Conservation (phyloP, 2,329 filamentous ascomycete species). For the Talaromyces albobiverticillius region DNA sequence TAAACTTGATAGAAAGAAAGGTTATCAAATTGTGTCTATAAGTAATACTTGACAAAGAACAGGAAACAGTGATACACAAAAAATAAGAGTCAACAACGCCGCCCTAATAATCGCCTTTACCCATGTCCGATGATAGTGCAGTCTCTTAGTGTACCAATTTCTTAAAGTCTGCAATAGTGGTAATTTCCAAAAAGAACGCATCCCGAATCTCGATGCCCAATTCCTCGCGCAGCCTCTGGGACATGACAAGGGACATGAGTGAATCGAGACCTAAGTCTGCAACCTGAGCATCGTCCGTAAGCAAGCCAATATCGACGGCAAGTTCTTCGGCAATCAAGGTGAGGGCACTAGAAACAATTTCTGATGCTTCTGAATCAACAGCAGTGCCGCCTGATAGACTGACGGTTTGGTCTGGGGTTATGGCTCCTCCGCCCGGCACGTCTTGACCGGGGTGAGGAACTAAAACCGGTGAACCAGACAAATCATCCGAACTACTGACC, state of each 20-base stretch:
- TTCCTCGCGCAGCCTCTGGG: slow-evolving; percentile 3
- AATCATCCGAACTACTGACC: too few relatives aligned
- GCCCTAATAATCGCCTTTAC: too few relatives aligned
- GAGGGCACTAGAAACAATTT: background rate
- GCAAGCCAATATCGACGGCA: background rate
- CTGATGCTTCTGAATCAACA: background rate
- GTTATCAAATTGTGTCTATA: too few relatives aligned
- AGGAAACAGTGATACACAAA: too few relatives aligned
- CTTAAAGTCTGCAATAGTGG: background rate
- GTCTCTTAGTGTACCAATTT: background rate
- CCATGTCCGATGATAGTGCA: too few relatives aligned
- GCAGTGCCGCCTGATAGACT: background rate
- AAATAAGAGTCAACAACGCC: too few relatives aligned
- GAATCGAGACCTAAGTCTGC: slow-evolving; percentile 31
- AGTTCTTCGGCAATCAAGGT: background rate
- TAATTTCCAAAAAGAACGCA: slow-evolving; percentile 3
- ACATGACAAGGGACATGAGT: slow-evolving; percentile 25
- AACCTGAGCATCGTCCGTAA: slow-evolving; percentile 12
- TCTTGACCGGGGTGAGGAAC: too few relatives aligned
- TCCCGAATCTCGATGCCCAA: background rate
- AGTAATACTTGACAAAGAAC: too few relatives aligned
- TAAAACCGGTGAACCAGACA: too few relatives aligned
- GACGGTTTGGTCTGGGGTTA: too few relatives aligned
- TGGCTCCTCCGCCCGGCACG: too few relatives aligned
- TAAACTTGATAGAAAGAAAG: too few relatives aligned